A percentile compares a stretch with the other conserved stretches of the same genome.
These are phyloP conservation scores for Phytophthora ramorum DNA, from an alignment of 352 stramenopile species.

Conservation along the genomic window DNA sequence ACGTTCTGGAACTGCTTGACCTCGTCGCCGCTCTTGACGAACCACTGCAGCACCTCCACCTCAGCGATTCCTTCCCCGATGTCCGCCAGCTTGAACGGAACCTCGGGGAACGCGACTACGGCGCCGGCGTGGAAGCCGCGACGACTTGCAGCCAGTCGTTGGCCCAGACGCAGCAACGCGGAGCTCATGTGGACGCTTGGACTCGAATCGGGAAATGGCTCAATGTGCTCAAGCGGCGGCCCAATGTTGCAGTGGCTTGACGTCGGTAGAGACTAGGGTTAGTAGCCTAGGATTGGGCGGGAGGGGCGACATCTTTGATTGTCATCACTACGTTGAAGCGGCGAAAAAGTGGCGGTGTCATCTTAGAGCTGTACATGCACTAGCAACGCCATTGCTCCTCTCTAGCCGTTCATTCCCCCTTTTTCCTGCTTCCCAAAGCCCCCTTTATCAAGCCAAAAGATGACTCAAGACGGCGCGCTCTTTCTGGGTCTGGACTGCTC, in stretches of 20 bases:
- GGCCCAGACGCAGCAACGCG: conserved; percentile 20
- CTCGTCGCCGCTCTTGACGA: conserved; percentile 92
- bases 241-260: conserved; percentile 24
- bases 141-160: conserved; percentile 19
- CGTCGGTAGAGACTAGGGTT: neutral
- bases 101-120: conserved; percentile 60
- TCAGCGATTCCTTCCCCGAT: conserved; percentile 99
- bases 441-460: neutral
- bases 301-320: conserved; percentile 20
- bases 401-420: conserved; percentile 20
- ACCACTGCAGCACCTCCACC: conserved; percentile 98
- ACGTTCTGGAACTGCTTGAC: conserved; percentile 98
- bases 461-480: conserved; percentile 36
- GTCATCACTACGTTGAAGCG: conserved; percentile 4
- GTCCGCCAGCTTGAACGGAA: conserved; percentile 94
- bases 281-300: neutral
- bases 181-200: conserved; percentile 22
- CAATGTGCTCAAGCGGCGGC: neutral
- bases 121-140: conserved; percentile 59
- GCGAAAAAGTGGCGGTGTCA: conserved; percentile 4
- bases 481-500: conserved; percentile 84
- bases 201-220: conserved; percentile 26
- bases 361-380: conserved; percentile 24
- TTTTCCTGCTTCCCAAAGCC: conserved; percentile 13
- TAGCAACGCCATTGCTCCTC: conserved; percentile 4